Base-by-base conservation (phyloP, 2,329 filamentous ascomycete genomes). In the Fusarium siculi region DNA sequence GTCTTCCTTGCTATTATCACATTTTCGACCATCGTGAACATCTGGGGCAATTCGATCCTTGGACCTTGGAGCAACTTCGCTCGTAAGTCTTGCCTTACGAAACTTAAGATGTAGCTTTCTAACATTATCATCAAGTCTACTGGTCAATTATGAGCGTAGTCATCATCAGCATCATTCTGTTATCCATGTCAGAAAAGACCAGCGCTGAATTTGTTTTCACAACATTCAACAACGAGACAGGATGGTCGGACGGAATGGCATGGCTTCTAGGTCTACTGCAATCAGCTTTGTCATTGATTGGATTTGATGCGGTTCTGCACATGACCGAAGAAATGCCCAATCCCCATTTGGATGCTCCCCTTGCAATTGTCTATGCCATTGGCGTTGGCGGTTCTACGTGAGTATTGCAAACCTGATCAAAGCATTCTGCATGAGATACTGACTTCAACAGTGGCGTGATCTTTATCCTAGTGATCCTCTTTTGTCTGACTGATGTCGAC, bases 291-390 rank as follows among this genome's bases (percentile, higher is more conserved):
- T 56, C 53, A 1, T 11, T 56, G n/a, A 56, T 56, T 46, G 53
- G 53, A 8, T 56, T 56, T 16, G 53, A 56, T 3, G 53, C 53
- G 4, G 53, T 56, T 32, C n/a, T 56, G 11, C 53, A 56, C 14
- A 56, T 56, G 53, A 56, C 53, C 19, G 53, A 56, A 44, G 37
- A 56, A 46, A 56, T 56, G 53, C 53, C 53, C 7, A 43, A 56
- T 23, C 53, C 53, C 9, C 53, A 56, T 8, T 16, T 30, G 7
- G 53, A 56, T 23, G 53, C 53, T 7, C 53, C 53, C 18, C 53
- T 56, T 23, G 53, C 53, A 21, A 56, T 56, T 8, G 12, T 56
- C 12, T 56, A 56, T 56, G 53, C 53, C 8, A 56, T 56, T 3
- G 53, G 53, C 2, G 53, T 56, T 25, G 53, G 53, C 12, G 53